Evolutionary conservation across 179 eudicot species (phyloP), one percentile per base, ranked within the genome.

Genomic region (Dionaea muscipula): DNA sequence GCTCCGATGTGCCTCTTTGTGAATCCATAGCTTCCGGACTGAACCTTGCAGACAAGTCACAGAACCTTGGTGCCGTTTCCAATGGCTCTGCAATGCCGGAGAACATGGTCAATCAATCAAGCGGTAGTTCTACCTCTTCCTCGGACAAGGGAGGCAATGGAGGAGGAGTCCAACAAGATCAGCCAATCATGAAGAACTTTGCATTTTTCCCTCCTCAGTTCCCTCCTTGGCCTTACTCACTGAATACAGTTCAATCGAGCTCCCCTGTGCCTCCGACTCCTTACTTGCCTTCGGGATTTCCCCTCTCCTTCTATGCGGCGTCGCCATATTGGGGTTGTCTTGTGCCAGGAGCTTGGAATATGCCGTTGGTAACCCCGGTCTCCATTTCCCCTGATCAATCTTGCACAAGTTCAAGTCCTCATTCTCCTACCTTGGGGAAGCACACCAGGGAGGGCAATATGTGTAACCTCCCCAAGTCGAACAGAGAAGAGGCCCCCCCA

Each of bases 381-480:
- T 35, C 69, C 27, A 16, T 58, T 4, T 54, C 56, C 14, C 37
- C 67, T 21, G 63, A 62, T 45, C 57, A 55, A n/a, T 60, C 73
- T 1, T 33, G 39, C 12, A n/a, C 51, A 22, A 50, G 39, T 20
- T 59, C 40, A 9, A 63, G 64, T 43, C 70, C 78, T 12, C 61
- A 18, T 59, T 64, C 78, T 12, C 60, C 73, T 0, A 47, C 68
- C 17, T 53, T 82, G 26, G 82, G 94, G 41, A 88, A 85, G 57
- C 94, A 74, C 59, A 62, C 74, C 6, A 71, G 88, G 67, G 83
- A 81, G 5, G 93, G 72, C 0, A 63, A 69, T 12, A 24, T 64
- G 60, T 36, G 67, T 12, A 40, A 28, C 20, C 17, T 48, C 28
- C 40, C 65, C n/a, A 36, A 70, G 43, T 47, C 62, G 2, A 26